Conservation (phyloP, 2,329 filamentous ascomycete species). For the Epichloe amarillans region DNA sequence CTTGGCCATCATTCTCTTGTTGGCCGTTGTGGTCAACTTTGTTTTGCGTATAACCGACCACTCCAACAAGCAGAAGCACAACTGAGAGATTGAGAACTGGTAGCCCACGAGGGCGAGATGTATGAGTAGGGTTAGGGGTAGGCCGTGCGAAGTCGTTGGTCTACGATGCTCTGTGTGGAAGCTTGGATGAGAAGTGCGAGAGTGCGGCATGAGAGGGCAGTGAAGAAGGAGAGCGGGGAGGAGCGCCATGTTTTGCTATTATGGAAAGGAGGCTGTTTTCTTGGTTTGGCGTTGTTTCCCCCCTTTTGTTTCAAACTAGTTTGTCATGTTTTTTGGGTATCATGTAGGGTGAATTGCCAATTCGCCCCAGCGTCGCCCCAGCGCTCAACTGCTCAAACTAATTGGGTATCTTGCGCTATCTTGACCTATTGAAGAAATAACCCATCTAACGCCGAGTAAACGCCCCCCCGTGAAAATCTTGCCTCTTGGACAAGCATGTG, state of each 20-base stretch:
- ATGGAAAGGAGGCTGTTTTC: background rate
- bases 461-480: background rate
- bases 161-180: no score
- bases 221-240: background rate
- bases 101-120: background rate
- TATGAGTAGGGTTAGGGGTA: background rate
- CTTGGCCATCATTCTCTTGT: slow-evolving; percentile 69
- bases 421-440: background rate
- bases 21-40: slow-evolving; percentile 94
- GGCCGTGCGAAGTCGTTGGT: background rate
- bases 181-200: background rate
- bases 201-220: background rate
- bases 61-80: slow-evolving; percentile 24
- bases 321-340: background rate
- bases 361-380: background rate
- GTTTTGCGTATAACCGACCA: slow-evolving; percentile 54
- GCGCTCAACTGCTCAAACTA: background rate
- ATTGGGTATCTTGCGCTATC: background rate
- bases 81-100: slow-evolving; percentile 3
- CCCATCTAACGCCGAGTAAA: background rate
- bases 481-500: background rate
- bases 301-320: background rate
- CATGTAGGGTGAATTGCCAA: background rate
- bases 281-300: background rate
- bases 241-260: background rate